Conservation (phyloP, 306 rosid species). For the Medicago ruthenica region DNA sequence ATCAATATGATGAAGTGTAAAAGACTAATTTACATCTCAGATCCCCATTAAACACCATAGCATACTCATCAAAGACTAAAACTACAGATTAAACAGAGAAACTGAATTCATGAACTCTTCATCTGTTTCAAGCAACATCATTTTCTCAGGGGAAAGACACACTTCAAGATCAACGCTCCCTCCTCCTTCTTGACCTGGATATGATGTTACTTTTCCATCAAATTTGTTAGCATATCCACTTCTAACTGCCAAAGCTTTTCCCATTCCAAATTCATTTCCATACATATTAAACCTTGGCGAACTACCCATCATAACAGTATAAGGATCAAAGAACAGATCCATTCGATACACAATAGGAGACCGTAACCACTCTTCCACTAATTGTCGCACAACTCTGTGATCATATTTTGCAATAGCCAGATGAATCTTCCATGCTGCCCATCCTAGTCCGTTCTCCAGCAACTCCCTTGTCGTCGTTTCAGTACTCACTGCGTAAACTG, state of each 20-base stretch:
- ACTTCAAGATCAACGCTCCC: constrained; percentile 73
- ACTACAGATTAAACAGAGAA: constrained; percentile 4
- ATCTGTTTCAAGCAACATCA: constrained; percentile 60
- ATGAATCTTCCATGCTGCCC: constrained; percentile 69
- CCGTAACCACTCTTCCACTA: constrained; percentile 41
- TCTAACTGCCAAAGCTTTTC: constrained; percentile 57
- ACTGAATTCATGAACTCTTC: constrained; percentile 51
- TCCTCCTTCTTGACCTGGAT: constrained; percentile 53
- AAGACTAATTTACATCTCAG: no score
- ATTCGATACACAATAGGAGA: constrained; percentile 17
- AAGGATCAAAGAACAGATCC: constrained; percentile 22
- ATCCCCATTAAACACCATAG: no score
- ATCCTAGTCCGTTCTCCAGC: constrained; percentile 49
- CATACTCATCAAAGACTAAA: neutral
- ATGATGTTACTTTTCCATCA: constrained; percentile 53
- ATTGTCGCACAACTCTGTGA: neutral
- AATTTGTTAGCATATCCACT: constrained; percentile 64
- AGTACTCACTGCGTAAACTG: neutral
- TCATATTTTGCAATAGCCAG: constrained; percentile 46
- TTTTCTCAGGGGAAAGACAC: constrained; percentile 45
- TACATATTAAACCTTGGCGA: constrained; percentile 66
- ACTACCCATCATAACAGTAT: constrained; percentile 55
- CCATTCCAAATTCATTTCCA: constrained; percentile 77
- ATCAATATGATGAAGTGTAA: no score
- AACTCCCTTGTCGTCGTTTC: constrained; percentile 47